Conservation (phyloP, 1,284 basidiomycete genomes). For the Ustilago sp. region DNA sequence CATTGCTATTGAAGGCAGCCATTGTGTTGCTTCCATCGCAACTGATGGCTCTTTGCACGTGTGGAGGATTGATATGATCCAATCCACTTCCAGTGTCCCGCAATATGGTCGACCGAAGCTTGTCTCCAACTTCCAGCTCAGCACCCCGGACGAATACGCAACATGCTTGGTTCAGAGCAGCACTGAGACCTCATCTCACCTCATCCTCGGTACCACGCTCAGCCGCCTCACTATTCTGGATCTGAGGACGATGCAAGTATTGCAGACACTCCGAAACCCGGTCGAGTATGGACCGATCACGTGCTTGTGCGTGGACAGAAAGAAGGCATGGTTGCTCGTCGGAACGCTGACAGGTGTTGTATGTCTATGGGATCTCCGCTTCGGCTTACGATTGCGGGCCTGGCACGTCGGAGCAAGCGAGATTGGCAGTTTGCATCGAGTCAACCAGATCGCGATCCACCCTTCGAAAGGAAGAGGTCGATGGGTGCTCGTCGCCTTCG, state of each 20-base stretch:
- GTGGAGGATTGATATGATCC: constrained; percentile 68
- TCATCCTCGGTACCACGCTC: constrained; percentile 86
- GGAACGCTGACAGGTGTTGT: constrained; percentile 86
- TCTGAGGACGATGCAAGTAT: constrained; percentile 82
- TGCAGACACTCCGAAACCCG: constrained; percentile 84
- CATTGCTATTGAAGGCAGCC: constrained; percentile 68
- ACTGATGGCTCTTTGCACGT: constrained; percentile 70
- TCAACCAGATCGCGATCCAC: constrained; percentile 82
- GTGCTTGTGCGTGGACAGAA: constrained; percentile 80
- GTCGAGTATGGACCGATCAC: constrained; percentile 87
- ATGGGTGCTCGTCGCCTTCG: constrained; percentile 87
- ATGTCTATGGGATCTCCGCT: constrained; percentile 92
- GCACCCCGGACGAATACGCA: constrained; percentile 67
- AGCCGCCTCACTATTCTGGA: constrained; percentile 84
- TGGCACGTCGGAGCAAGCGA: constrained; percentile 77
- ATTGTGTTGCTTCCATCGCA: constrained; percentile 70
- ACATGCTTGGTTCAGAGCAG: constrained; percentile 61
- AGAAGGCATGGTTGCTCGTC: constrained; percentile 84
- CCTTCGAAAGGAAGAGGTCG: constrained; percentile 81
- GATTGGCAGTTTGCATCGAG: constrained; percentile 67
- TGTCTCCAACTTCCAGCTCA: constrained; percentile 69
- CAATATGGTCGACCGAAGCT: constrained; percentile 69
- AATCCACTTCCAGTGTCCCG: constrained; percentile 65
- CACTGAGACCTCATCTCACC: constrained; percentile 61
- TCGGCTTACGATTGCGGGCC: constrained; percentile 85